Evolutionary conservation across 805 yeast genomes (phyloP).

Genomic region (Zygotorulaspora florentina): DNA sequence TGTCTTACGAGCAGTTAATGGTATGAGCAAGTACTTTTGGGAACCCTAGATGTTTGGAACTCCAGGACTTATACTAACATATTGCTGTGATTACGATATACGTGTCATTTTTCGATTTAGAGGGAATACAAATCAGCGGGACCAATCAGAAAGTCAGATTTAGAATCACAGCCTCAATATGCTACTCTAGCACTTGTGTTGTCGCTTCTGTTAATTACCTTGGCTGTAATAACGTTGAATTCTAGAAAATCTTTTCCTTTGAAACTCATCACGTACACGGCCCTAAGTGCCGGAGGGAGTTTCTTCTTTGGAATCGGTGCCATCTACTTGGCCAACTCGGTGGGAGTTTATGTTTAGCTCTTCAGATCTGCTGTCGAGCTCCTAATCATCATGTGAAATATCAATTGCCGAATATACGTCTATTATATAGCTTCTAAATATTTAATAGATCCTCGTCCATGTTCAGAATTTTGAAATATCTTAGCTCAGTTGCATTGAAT

Average conservation of each 20-base stretch:
- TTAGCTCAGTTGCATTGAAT: constrained; percentile 17
- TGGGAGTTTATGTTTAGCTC: constrained; percentile 43
- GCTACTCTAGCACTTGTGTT: constrained; percentile 22
- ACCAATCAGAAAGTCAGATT: constrained; percentile 15
- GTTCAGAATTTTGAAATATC: constrained; percentile 38
- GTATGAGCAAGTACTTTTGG: constrained; percentile 26
- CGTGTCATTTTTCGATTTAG: constrained; percentile 11
- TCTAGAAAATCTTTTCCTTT: constrained; percentile 16
- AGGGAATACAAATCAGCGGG: constrained; percentile 19
- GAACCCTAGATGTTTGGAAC: constrained; percentile 3
- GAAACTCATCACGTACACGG: constrained; percentile 19
- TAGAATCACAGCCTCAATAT: constrained; percentile 24
- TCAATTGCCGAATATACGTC: background rate
- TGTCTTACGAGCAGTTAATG: background rate
- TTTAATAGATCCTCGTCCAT: constrained; percentile 45
- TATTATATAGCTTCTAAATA: constrained; percentile 11
- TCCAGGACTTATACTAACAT: background rate
- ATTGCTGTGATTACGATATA: background rate
- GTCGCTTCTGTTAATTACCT: constrained; percentile 19
- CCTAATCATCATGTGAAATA: background rate
- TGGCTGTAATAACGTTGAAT: constrained; percentile 17
- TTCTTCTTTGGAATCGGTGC: constrained; percentile 39
- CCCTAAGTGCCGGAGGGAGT: constrained; percentile 34
- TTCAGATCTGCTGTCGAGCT: background rate
- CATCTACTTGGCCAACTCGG: constrained; percentile 40